Conservation (phyloP, 176 grass and related monocot genomes). For the Lolium perenne region DNA sequence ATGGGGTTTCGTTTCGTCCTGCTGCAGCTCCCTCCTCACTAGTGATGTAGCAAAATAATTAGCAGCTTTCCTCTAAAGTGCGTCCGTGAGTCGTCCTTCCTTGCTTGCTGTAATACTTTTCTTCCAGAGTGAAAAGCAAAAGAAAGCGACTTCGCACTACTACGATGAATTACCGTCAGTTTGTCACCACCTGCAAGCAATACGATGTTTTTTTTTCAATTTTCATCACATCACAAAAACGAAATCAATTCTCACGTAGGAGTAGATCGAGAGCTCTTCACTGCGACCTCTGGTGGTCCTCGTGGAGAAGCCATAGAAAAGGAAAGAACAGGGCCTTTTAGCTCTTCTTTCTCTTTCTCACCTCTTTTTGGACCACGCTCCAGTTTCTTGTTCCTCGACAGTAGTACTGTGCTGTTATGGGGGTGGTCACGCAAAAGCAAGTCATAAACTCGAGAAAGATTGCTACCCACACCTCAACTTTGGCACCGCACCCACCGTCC, state of each 20-base stretch:
- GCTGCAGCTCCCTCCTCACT: conserved; percentile 15
- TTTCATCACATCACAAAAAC: not conserved
- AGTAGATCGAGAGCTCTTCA: not conserved
- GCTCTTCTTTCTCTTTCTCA: conserved; percentile 38
- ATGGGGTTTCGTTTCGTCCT: conserved; percentile 38
- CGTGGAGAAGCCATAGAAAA: not conserved
- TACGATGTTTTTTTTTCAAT: not conserved
- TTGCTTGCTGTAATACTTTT: conserved; percentile 47
- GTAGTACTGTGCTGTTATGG: not conserved
- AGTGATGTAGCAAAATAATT: conserved; percentile 26
- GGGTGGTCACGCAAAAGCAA: conserved; percentile 45
- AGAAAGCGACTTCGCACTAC: conserved; percentile 35
- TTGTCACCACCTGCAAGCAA: conserved; percentile 2
- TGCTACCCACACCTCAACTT: not conserved
- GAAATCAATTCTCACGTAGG: not conserved
- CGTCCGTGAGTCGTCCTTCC: conserved; percentile 18
- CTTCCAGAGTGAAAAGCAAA: conserved; percentile 27
- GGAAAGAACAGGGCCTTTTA: conserved; percentile 29
- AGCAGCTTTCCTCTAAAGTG: conserved; percentile 56
- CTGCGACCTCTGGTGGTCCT: not conserved
- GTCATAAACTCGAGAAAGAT: conserved; percentile 32
- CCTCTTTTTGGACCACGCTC: conserved; percentile 45
- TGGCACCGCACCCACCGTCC: conserved; percentile 22
- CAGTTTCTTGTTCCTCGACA: not conserved
- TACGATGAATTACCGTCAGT: conserved; percentile 15